Conservation (phyloP, 176 grass and related monocot genomes). For the Triticum aestivum region DNA sequence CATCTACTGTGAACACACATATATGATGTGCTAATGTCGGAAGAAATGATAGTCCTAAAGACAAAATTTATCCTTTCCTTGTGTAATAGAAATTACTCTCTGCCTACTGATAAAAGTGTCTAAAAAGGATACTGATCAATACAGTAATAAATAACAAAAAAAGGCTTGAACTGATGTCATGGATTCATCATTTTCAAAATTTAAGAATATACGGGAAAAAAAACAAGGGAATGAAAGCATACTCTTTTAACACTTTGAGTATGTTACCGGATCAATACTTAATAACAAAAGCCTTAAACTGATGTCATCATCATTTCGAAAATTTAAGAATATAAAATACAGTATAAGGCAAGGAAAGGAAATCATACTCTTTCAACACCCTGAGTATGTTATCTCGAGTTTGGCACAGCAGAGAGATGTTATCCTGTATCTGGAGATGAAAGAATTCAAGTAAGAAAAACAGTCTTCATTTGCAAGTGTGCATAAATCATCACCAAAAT, state of each 20-base stretch:
- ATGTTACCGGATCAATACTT: conserved; percentile 49
- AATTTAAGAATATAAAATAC: conserved; percentile 12
- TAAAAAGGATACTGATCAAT: neutral
- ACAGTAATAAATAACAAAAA: conserved; percentile 15
- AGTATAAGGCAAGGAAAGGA: neutral
- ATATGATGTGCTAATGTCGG: neutral
- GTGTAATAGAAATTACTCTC: neutral
- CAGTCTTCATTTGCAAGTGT: neutral
- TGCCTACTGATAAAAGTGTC: neutral
- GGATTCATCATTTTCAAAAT: neutral
- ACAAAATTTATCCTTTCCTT: neutral
- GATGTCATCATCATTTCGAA: neutral
- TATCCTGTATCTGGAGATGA: conserved; percentile 73
- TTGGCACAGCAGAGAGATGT: conserved; percentile 77
- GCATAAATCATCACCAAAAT: neutral
- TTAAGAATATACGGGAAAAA: neutral
- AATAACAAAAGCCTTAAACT: neutral
- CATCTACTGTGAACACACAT: neutral
- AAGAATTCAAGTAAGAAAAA: conserved; percentile 3
- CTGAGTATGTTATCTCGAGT: conserved; percentile 79
- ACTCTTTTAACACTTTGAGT: conserved; percentile 78
- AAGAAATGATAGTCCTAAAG: neutral
- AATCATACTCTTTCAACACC: conserved; percentile 87
- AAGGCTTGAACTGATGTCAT: neutral
- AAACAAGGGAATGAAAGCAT: conserved; percentile 29